Evolutionary conservation across 2,329 filamentous ascomycete species (phyloP), one percentile per base, ranked within the genome.

Genomic region (Colletotrichum eremochloae): DNA sequence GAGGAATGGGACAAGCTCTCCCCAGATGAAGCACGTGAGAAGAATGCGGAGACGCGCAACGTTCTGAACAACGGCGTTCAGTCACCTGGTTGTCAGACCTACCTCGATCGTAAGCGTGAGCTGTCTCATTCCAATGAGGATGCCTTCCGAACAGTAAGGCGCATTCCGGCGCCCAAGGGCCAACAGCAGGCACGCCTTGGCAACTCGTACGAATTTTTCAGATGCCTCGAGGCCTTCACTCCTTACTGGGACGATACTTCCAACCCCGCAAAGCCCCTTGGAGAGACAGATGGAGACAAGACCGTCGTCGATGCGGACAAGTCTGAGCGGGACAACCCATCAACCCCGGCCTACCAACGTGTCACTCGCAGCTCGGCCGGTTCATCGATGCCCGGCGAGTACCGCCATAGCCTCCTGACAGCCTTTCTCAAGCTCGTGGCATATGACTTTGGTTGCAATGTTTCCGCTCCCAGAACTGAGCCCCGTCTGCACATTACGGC

Each of bases 131-230:
- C 81, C 33, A 92, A 92, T 73, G 85, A 88, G 53, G 83, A 86
- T 52, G 90, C 90, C 9, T 92, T 90, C 77, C 87, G 89, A 36
- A 89, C 88, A 1, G 86, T 92, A 67, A 86, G 89, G 33, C 86
- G 90, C 56, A 82, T 91, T n/a, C 84, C 85, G 7, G 82, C 87
- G 0, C 84, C 85, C 44, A 85, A 85, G 52, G 90, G 89, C 52
- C 86, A 86, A 76, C 81, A 84, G 57, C 83, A 86, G 46, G 84
- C 86, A 40, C 86, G 89, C 8, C 80, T 92, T 9, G 90, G 90
- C 18, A 91, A 91, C 75, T 86, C 88, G 6, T 92, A 91, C 75
- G 90, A 92, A 79, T 92, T 92, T 79, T 92, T 88, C 80, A 88
- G 88, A 64, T 88, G 89, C 75, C 82, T 92, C 29, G 90, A 92